A percentile compares a stretch with the other conserved stretches of the same genome.
These are phyloP conservation scores for Raphanus hybrid DNA, from an alignment of 441 rosid genomes.

Conservation along the genomic window DNA sequence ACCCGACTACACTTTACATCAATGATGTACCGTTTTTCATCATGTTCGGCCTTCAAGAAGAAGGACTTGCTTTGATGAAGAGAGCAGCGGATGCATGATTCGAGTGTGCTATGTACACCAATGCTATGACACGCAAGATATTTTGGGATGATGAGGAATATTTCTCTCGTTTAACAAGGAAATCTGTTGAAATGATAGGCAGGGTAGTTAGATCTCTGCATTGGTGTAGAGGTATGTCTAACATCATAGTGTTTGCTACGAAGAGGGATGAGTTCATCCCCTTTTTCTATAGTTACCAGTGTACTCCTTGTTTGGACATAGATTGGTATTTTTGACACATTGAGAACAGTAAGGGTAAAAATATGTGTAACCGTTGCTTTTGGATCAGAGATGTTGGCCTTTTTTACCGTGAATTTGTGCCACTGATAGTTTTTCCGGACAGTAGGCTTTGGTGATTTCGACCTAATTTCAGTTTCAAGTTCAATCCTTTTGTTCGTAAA, in stretches of 20 bases:
- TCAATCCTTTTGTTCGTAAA: not conserved
- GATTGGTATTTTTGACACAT: not conserved
- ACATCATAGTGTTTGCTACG: not conserved
- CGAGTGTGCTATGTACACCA: not conserved
- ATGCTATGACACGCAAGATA: not conserved
- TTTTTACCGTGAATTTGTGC: not conserved
- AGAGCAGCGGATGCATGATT: not conserved
- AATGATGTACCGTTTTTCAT: not conserved
- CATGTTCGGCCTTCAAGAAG: not conserved
- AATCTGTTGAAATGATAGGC: not conserved
- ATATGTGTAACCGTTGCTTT: not conserved
- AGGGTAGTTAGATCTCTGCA: not conserved
- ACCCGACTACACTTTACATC: not conserved
- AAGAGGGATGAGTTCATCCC: not conserved
- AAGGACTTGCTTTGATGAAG: not conserved
- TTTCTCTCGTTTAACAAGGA: not conserved
- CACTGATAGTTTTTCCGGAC: not conserved
- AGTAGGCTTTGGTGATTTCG: not conserved
- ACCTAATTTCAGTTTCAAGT: not conserved
- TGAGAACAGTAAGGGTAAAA: not conserved
- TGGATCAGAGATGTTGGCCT: not conserved
- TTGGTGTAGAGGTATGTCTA: not conserved
- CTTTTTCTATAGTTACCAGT: not conserved
- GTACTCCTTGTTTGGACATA: not conserved
- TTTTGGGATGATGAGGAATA: not conserved